Evolutionary conservation across 331 rosid genomes (phyloP), one percentile per base, ranked within the genome.

Genomic region (Prunus yedoensis): DNA sequence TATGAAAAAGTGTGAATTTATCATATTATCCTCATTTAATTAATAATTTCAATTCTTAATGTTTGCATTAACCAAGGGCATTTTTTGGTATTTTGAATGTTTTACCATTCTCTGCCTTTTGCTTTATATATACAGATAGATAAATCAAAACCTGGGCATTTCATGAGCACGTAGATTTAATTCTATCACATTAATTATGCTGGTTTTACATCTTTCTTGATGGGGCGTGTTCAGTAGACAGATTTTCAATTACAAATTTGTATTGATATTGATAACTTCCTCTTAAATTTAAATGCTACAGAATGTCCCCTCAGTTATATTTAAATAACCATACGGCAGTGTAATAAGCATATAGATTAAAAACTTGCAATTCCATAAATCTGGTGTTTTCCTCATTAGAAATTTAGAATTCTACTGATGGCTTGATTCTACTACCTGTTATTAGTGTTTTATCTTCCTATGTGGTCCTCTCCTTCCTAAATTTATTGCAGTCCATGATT

Each of bases 191-290:
- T 43, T 61, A 47, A 10, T 12, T 46, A 47, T 45, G 69, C 69
- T 60, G 66, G 32, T 35, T 16, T 45, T 60, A 20, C 21, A 72
- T 46, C 47, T 59, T 59, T 30, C 47, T 73, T 8, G 58, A 46
- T 73, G 68, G 57, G 56, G 45, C 68, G 5, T 23, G 27, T 6
- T 73, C 58, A 23, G 13, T 58, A 2, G 68, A 45, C 27, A 21
- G 69, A 45, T 73, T 60, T 60, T 60, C 70, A 38, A 46, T 61
- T 61, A 59, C 49, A 28, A 45, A 52, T 13, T 43, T 73, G 20
- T 30, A 57, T 32, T 21, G 43, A 38, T 30, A 62, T n/a, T 62
- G 68, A 32, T 32, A 62, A 32, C 17, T 62, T 47, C 20, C 68
- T 7, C 68, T 32, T 62, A 32, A 62, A 5, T 62, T 32, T 62